Percentiles rank a stretch among this genome's conserved stretches.
These are phyloP conservation scores for Candolleomyces aberdarensis DNA, from an alignment of 768 basidiomycete genomes.

Conservation along the genomic window DNA sequence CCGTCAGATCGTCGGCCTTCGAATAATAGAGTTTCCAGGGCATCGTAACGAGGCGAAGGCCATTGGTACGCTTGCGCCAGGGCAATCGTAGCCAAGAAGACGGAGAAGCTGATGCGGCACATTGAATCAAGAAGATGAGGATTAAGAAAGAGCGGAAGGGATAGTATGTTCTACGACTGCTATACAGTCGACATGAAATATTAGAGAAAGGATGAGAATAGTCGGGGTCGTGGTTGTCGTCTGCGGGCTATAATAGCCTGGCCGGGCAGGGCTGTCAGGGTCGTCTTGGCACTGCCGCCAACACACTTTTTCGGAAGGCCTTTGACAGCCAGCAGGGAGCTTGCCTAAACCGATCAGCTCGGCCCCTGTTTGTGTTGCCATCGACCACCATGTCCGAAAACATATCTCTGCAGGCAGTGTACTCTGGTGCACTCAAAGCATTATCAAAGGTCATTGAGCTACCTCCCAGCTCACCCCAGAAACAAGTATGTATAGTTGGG, in stretches of 20 bases:
- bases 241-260: neutral
- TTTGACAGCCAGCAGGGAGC: no score
- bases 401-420: slow-evolving; percentile 37
- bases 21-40: slow-evolving; percentile 15
- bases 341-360: no score
- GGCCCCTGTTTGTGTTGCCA: neutral
- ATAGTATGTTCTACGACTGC: neutral
- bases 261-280: neutral
- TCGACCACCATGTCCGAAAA: slow-evolving; percentile 17
- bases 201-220: neutral
- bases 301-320: no score
- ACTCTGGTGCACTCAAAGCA: slow-evolving; percentile 29
- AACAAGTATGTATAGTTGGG: slow-evolving; percentile 31
- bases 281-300: neutral
- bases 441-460: slow-evolving; percentile 38
- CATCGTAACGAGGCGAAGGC: slow-evolving; percentile 17
- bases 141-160: neutral
- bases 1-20: slow-evolving; percentile 14
- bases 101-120: neutral
- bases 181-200: neutral
- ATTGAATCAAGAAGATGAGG: neutral
- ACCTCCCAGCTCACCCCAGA: slow-evolving; percentile 39
- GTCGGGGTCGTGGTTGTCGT: no score
- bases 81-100: slow-evolving; percentile 5
- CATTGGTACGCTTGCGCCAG: slow-evolving; percentile 13